These are phyloP conservation scores for Penicillium dipodomyicola DNA, from an alignment of 495 filamentous ascomycete species.

Conservation along the genomic window DNA sequence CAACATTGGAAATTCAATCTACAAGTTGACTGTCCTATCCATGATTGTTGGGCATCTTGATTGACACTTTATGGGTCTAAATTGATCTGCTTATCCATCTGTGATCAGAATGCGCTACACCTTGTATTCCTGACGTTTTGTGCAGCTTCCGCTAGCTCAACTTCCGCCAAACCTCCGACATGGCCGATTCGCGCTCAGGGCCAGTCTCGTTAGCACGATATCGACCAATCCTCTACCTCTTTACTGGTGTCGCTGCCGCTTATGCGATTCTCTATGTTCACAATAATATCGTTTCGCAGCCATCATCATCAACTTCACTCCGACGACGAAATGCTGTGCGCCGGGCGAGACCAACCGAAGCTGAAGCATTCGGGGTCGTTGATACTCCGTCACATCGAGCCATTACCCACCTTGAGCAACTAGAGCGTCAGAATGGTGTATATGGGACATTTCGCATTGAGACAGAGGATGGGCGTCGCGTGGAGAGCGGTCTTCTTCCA, in stretches of 20 bases:
- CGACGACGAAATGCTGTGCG: constrained; percentile 50
- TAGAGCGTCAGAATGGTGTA: constrained; percentile 47
- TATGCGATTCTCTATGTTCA: constrained; percentile 50
- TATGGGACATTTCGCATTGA: constrained; percentile 51
- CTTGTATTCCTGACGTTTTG: constrained; percentile 17
- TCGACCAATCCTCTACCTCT: constrained; percentile 48
- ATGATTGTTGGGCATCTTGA: not conserved
- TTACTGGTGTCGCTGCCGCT: constrained; percentile 49
- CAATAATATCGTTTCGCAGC: constrained; percentile 34
- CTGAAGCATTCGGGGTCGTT: constrained; percentile 23
- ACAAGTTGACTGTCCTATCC: not conserved
- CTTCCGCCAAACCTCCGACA: constrained; percentile 31
- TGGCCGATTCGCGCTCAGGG: constrained; percentile 38
- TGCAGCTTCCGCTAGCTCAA: constrained; percentile 22
- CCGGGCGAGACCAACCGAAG: constrained; percentile 37
- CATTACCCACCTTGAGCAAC: constrained; percentile 44
- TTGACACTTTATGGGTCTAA: not conserved
- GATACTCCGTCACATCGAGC: constrained; percentile 42
- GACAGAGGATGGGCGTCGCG: constrained; percentile 47
- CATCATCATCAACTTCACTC: constrained; percentile 31
- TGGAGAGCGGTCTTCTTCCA: constrained; percentile 48
- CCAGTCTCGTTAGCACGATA: constrained; percentile 46
- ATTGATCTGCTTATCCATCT: not conserved
- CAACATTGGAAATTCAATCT: constrained; percentile 1
- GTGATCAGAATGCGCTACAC: constrained; percentile 11